Evolutionary conservation across 176 grass and related monocot species (phyloP).

Genomic region (Carex myosuroides): DNA sequence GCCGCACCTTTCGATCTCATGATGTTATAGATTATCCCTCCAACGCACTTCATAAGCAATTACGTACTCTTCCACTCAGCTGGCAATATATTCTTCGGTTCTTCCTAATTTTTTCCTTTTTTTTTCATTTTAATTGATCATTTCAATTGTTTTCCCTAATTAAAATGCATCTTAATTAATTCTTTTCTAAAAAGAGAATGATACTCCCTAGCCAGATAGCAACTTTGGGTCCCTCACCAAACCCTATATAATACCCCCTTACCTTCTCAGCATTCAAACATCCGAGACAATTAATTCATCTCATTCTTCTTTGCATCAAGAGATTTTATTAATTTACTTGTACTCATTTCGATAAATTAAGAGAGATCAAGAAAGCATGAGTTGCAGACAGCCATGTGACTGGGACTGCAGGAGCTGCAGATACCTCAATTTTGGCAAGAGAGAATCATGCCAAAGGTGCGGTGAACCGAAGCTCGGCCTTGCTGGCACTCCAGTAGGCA

Average conservation of each 20-base stretch:
- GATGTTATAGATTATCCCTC: not conserved
- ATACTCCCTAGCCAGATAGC: not conserved
- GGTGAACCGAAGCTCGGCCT: slow-evolving; percentile 58
- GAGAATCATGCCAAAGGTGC: slow-evolving; percentile 80
- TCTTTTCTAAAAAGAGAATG: not conserved
- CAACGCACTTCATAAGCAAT: not conserved
- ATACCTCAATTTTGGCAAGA: slow-evolving; percentile 80
- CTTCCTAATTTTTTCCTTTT: not conserved
- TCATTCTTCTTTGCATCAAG: slow-evolving; percentile 16
- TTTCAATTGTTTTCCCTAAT: not conserved
- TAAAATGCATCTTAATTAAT: not conserved
- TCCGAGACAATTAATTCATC: slow-evolving; percentile 5
- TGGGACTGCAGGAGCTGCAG: slow-evolving; percentile 90
- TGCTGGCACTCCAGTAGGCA: not conserved
- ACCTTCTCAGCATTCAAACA: slow-evolving; percentile 27
- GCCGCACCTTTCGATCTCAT: not conserved
- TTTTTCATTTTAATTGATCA: not conserved
- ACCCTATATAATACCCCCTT: slow-evolving; percentile 67
- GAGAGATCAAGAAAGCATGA: slow-evolving; percentile 17
- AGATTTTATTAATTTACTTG: not conserved
- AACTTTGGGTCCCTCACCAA: slow-evolving; percentile 35
- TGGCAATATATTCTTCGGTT: not conserved
- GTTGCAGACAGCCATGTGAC: slow-evolving; percentile 75
- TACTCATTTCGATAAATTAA: slow-evolving; percentile 5
- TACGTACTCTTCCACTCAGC: not conserved